Evolutionary conservation across 2,329 filamentous ascomycete genomes (phyloP), one percentile per base, ranked within the genome.

Genomic region (Pyrenophora tritici-repentis): DNA sequence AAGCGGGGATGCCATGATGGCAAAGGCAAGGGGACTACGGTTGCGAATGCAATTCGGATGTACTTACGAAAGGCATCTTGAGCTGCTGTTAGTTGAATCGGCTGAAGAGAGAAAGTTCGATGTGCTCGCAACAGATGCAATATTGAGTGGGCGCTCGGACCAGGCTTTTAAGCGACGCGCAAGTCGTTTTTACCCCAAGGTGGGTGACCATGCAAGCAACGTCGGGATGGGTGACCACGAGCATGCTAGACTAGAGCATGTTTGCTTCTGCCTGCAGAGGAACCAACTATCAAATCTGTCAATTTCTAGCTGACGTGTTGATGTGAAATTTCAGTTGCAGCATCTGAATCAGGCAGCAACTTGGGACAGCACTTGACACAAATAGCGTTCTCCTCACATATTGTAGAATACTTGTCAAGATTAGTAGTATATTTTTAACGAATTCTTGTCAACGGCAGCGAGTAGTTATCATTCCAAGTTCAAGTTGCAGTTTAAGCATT

Each of bases 41-140:
- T 53, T 48, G 48, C 48, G 40, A 41, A 26, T 48, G 55, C 33
- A 47, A 53, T 53, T 61, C 59, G 65, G 68, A 53, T 50, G 50
- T 60, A 76, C 76, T 77, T 78, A 78, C 77, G 74, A 74, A 73
- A 75, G 77, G 75, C 77, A 79, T 79, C 56, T 69, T 73, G 71
- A 66, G 57, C 54, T 66, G 61, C 56, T 62, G 53, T 63, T 65
- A 61, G 62, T 65, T 59, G 59, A 59, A 57, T 61, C 61, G 55
- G 55, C 58, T 63, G 57, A 35, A 31, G 53, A 48, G 50, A 42
- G 57, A 59, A 65, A 65, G 65, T 66, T 65, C 46, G 61, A 32
- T 47, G 56, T 47, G 41, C 47, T 22, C 14, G 48, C 17, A 40
- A 39, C 17, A 34, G 24, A 14, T 10, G 10, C 41, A 53, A 60